Conservation (phyloP, 192 early-diverging fungal species). For the Dissophora ornata region DNA sequence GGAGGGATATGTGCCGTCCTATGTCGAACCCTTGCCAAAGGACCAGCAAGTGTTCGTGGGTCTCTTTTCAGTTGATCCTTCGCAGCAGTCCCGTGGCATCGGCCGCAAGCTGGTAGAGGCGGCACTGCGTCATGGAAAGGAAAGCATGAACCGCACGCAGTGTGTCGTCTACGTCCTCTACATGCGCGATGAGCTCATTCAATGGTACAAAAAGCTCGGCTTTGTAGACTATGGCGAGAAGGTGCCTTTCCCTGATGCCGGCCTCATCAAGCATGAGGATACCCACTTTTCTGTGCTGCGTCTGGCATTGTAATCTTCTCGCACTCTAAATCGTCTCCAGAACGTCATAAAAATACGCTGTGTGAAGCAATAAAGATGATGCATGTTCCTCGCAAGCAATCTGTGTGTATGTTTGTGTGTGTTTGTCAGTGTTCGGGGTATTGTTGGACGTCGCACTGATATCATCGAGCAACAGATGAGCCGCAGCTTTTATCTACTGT, state of each 20-base stretch:
- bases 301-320: constrained; percentile 21
- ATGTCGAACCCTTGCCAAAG: constrained; percentile 22
- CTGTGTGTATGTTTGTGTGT: too few species aligned
- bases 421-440: too few species aligned
- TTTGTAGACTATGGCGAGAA: constrained; percentile 59
- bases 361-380: too few species aligned
- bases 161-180: constrained; percentile 56
- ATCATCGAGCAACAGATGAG: too few species aligned
- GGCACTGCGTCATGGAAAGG: constrained; percentile 42
- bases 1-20: constrained; percentile 21
- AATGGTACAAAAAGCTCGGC: constrained; percentile 61
- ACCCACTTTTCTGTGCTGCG: constrained; percentile 55
- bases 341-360: too few species aligned
- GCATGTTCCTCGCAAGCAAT: too few species aligned
- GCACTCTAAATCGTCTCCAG: too few species aligned
- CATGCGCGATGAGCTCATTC: constrained; percentile 55
- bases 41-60: constrained; percentile 59
- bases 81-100: constrained; percentile 60
- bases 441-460: too few species aligned
- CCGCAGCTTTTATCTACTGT: too few species aligned
- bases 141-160: constrained; percentile 40
- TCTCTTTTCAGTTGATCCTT: constrained; percentile 58
- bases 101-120: constrained; percentile 59
- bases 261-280: constrained; percentile 43
- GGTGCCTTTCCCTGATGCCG: constrained; percentile 54